Base-by-base conservation (phyloP, 2,329 filamentous ascomycete species). In the Gaeumannomyces tritici region DNA sequence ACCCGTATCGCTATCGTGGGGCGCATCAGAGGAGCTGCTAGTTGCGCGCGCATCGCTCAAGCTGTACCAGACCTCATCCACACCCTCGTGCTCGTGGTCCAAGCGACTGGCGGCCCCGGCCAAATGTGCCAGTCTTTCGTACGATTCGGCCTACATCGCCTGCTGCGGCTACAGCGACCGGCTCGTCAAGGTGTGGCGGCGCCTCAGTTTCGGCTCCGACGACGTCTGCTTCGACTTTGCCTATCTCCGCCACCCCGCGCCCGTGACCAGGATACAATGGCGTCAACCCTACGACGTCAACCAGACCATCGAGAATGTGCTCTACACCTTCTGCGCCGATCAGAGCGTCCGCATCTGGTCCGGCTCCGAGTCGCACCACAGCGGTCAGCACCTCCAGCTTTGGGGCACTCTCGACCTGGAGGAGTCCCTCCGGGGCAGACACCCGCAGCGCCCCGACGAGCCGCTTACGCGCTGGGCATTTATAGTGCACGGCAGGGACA, bases 111-210 rank as follows among this genome's bases (percentile, higher is more conserved):
- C 93, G 2, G 92, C 83, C 69, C 82, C 88, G 0, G 85, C 85
- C 51, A 89, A 89, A 70, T 84, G 88, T 63, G 92, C 92, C 3
- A 79, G 82, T 11, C 86, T 97, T 67, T 96, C 93, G 1, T 91
- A 91, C 66, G 93, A 96, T 73, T 93, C 91, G 15, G 87, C 88
- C 26, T 86, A 96, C 64, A 91, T 98, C 61, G 93, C 92, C 24
- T 93, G 90, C 1, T 84, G 89, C 15, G 89, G 91, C 55, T 79
- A 81, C 60, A 85, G 90, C 71, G 95, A 98, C 73, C 83, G 88
- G 61, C 77, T 98, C 26, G 87, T 96, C 67, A 98, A 99, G 76
- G 84, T 98, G 69, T 99, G 96, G 95, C 86, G 92, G 66, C 84
- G 93, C 61, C 78, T 96, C 28, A 89, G 89, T 11, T 97, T 93